Evolutionary conservation across 2,329 filamentous ascomycete species (phyloP), one percentile per base, ranked within the genome.

Genomic region (Hysterium pulicare): DNA sequence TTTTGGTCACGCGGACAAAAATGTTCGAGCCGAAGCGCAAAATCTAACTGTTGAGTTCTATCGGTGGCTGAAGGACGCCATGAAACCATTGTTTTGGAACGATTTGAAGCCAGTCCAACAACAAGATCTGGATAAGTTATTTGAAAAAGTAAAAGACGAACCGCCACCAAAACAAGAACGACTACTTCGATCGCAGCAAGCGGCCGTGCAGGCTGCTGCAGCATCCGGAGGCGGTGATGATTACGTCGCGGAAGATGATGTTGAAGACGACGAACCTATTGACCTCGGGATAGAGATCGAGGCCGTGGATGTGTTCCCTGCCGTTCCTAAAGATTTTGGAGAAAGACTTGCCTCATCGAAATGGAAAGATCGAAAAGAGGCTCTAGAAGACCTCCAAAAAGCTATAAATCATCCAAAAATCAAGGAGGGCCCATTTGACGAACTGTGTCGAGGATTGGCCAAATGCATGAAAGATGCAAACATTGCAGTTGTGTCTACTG

Each of bases 401-500:
- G 77, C 82, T 3, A 69, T 95, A 42, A 94, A 95, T 55, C 84
- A 94, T 31, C 90, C 91, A 11, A 81, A 85, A 48, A 95, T 98
- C 66, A 94, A 95, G 66, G 91, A 97, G 54, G 87, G 82, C 5
- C 85, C 88, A 41, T 97, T 90, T 60, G 81, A 84, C 62, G 91
- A 97, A 57, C 78, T 97, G 53, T 82, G 87, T 42, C 80, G 87
- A 47, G 84, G 82, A 3, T 76, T 97, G 41, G 91, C 93, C 33
- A 98, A 97, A 69, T 89, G 82, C 56, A 98, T 98, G 93, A 98
- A 98, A 68, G 94, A 98, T 56, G 93, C 94, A 55, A 98, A 98
- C 61, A 86, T 98, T 53, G 86, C 88, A 4, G 93, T 97, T 37
- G 93, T 96, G 16, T 93, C 86, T 2, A 84, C 93, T 50, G 91